phyloP scores from a whole-genome alignment of 345 rosid species.

The Fremontodendron californicum region DNA sequence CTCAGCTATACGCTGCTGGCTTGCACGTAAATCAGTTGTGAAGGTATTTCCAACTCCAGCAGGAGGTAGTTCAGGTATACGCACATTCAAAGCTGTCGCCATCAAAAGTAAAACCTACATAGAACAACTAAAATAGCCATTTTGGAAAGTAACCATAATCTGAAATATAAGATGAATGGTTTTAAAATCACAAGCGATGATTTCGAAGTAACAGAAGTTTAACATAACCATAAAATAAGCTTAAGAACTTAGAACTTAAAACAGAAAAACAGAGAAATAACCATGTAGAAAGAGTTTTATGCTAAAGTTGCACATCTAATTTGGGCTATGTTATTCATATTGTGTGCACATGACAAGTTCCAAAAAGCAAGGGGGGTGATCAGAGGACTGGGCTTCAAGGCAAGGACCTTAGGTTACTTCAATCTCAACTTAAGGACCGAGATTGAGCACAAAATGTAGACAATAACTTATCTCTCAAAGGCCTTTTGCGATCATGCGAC shows the following conservation, averaged over 20 bases:
- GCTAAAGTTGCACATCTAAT: neutral
- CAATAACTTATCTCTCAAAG: neutral
- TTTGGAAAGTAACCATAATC: neutral
- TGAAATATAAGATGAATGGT: neutral
- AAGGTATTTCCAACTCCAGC: slow-evolving; percentile 28
- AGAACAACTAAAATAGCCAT: slow-evolving; percentile 3
- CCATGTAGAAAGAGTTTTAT: neutral
- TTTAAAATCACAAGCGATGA: neutral
- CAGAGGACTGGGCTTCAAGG: neutral
- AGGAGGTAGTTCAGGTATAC: slow-evolving; percentile 36
- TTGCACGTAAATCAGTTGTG: slow-evolving; percentile 58
- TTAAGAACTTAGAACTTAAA: neutral
- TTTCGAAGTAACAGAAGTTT: neutral
- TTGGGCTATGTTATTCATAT: neutral
- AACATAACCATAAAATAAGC: neutral
- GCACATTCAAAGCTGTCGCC: slow-evolving; percentile 80
- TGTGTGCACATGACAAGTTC: neutral
- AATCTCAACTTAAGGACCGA: neutral
- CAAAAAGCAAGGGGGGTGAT: neutral
- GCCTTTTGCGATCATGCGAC: neutral
- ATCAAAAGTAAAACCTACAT: slow-evolving; percentile 74
- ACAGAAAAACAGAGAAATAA: neutral
- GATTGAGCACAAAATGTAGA: neutral
- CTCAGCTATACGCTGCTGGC: slow-evolving; percentile 85
- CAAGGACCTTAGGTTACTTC: neutral